phyloP scores from a whole-genome alignment of 2,329 filamentous ascomycete species.

The Botrytis paeoniae region DNA sequence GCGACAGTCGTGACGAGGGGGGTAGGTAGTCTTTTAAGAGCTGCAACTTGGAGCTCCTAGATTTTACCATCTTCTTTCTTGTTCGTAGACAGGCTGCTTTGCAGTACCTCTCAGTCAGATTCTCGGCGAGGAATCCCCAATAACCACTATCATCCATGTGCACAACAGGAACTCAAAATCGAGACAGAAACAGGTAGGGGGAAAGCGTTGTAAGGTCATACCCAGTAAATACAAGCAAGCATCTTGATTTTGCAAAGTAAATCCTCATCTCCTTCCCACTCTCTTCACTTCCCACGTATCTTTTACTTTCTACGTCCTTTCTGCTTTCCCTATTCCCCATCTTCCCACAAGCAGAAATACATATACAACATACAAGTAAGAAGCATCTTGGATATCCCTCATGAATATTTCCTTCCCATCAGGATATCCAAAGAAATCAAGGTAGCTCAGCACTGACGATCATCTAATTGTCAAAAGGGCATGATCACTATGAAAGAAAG shows the following conservation, averaged over 20 bases:
- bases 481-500: background rate
- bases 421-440: background rate
- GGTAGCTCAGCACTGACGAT: background rate
- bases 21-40: background rate
- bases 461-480: background rate
- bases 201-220: too few relatives aligned
- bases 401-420: background rate
- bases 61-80: background rate
- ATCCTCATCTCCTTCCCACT: background rate
- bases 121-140: background rate
- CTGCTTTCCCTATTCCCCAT: background rate
- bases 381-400: background rate
- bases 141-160: background rate
- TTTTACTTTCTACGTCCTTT: background rate
- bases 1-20: background rate
- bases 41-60: background rate
- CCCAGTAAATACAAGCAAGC: background rate
- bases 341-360: too few relatives aligned
- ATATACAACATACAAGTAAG: background rate
- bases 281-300: background rate
- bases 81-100: background rate
- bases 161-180: background rate
- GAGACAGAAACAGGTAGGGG: background rate
- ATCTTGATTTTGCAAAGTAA: background rate
- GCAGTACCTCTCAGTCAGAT: background rate